These are phyloP conservation scores for Metschnikowia dekortorum DNA, from an alignment of 805 yeast genomes.

Conservation along the genomic window DNA sequence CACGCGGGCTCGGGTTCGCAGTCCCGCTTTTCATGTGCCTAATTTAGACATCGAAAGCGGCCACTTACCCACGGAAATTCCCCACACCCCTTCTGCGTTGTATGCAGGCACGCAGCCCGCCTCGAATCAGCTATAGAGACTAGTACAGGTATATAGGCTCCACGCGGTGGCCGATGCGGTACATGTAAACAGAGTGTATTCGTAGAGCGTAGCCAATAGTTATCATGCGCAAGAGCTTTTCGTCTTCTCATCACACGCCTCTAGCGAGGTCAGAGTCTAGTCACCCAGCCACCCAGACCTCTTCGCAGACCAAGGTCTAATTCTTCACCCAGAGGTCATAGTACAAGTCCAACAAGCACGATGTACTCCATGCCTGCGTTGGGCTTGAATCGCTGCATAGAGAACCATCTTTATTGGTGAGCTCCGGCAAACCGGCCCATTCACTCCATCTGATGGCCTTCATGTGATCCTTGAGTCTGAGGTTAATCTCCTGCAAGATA, in stretches of 20 bases:
- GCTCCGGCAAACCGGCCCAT: slow-evolving; percentile 93
- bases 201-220: too few relatives aligned
- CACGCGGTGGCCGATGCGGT: too few relatives aligned
- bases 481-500: slow-evolving; percentile 54
- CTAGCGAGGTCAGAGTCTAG: too few relatives aligned
- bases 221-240: too few relatives aligned
- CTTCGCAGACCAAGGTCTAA: background rate
- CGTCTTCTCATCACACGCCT: too few relatives aligned
- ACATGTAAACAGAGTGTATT: too few relatives aligned
- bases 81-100: slow-evolving; percentile 1
- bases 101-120: background rate
- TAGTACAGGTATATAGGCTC: background rate
- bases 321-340: slow-evolving; percentile 48
- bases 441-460: slow-evolving; percentile 68
- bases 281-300: too few relatives aligned
- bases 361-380: slow-evolving; percentile 94
- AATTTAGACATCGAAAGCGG: background rate
- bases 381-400: slow-evolving; percentile 86
- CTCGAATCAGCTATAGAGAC: background rate
- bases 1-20: slow-evolving; percentile 11
- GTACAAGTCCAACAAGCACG: slow-evolving; percentile 78
- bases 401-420: slow-evolving; percentile 84
- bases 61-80: slow-evolving; percentile 2
- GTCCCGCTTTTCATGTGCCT: slow-evolving; percentile 14
- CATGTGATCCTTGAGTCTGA: slow-evolving; percentile 60